Conservation (phyloP, 176 grass and related monocot species). For the Zoysia japonica region DNA sequence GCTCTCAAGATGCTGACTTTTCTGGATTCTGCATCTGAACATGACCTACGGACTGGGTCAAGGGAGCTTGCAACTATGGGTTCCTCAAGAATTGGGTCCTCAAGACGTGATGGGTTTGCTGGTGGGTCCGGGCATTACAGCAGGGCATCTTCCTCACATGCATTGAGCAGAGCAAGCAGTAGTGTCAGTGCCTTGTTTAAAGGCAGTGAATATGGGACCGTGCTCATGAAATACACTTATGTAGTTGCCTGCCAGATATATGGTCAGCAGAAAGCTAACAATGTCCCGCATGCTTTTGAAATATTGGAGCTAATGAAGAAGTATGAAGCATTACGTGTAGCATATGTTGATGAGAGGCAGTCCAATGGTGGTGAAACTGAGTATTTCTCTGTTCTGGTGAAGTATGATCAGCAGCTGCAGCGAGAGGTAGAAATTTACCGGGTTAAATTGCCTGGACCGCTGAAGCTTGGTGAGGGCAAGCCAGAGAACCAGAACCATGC, state of each 20-base stretch:
- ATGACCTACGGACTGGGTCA: constrained; percentile 70
- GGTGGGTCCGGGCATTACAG: constrained; percentile 51
- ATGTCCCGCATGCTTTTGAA: constrained; percentile 71
- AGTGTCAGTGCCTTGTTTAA: constrained; percentile 80
- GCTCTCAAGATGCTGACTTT: constrained; percentile 93
- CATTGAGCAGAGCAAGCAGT: constrained; percentile 67
- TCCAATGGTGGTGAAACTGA: constrained; percentile 49
- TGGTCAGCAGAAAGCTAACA: constrained; percentile 86
- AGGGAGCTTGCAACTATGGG: constrained; percentile 63
- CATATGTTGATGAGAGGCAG: constrained; percentile 83
- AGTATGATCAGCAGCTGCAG: constrained; percentile 74
- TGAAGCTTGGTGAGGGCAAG: constrained; percentile 94
- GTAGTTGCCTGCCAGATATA: constrained; percentile 98
- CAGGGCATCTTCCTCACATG: constrained; percentile 53
- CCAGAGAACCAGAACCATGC: constrained; percentile 96
- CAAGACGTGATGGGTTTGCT: constrained; percentile 39
- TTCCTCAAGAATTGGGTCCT: constrained; percentile 55
- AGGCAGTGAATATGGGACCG: constrained; percentile 86
- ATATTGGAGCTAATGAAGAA: constrained; percentile 95
- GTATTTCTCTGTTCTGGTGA: constrained; percentile 84
- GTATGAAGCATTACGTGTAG: constrained; percentile 88
- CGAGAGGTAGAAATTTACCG: constrained; percentile 89
- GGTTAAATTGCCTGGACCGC: constrained; percentile 71
- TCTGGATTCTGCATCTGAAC: constrained; percentile 89
- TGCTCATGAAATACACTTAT: constrained; percentile 95